phyloP scores from a whole-genome alignment of 805 yeast species.

The Saccharomycodes ludwigii region DNA sequence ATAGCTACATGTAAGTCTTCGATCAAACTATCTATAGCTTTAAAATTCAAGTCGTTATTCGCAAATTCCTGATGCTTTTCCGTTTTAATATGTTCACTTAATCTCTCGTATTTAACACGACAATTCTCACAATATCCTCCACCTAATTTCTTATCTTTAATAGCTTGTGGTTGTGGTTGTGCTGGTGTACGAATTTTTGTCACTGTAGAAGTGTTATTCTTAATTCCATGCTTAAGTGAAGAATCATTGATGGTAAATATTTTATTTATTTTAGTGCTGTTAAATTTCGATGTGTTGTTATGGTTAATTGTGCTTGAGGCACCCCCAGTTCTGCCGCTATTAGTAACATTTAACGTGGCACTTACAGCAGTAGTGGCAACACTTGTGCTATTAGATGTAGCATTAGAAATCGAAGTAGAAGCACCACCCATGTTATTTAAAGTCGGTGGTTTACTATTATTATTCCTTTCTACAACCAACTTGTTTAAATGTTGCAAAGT shows the following conservation, averaged over 20 bases:
- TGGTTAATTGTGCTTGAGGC: no score
- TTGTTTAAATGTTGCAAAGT: constrained; percentile 19
- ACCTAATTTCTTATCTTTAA: constrained; percentile 17
- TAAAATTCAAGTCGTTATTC: constrained; percentile 53
- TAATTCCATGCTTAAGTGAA: no score
- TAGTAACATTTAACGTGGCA: no score
- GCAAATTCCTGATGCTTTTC: constrained; percentile 75
- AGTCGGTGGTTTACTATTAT: constrained; percentile 11
- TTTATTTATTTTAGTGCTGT: no score
- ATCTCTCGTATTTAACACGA: constrained; percentile 65
- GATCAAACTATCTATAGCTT: constrained; percentile 64
- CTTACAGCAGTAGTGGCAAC: neutral
- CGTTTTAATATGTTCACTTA: constrained; percentile 61
- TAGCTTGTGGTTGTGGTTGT: constrained; percentile 8
- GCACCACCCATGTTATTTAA: constrained; percentile 2
- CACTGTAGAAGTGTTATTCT: constrained; percentile 3
- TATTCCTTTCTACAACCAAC: constrained; percentile 20
- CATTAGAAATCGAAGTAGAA: neutral
- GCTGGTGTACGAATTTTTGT: constrained; percentile 7
- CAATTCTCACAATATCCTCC: constrained; percentile 94
- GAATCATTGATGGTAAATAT: no score
- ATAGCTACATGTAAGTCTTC: constrained; percentile 16
- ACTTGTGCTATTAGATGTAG: neutral
- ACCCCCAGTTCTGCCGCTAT: no score
- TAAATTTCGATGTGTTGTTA: no score